These are phyloP conservation scores for Kurtzmaniella cleridarum DNA, from an alignment of 805 yeast genomes.

Conservation along the genomic window DNA sequence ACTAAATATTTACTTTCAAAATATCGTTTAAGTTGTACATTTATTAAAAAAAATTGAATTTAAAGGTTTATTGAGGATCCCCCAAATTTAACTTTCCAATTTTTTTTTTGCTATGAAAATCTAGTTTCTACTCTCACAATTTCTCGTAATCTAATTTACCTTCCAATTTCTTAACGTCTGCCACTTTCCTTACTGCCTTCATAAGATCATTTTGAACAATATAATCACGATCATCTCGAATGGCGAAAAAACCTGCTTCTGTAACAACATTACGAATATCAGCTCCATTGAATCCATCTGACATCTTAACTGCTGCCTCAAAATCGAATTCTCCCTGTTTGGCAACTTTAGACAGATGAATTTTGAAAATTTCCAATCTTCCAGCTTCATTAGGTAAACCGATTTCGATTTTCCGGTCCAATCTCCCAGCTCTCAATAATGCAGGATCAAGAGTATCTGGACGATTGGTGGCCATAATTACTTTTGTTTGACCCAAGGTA, in stretches of 20 bases:
- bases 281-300: conserved; percentile 98
- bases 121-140: conserved; percentile 40
- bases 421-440: conserved; percentile 91
- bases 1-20: not conserved
- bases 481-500: conserved; percentile 92
- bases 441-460: conserved; percentile 99
- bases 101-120: not conserved
- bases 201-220: conserved; percentile 88
- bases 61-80: not conserved
- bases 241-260: conserved; percentile 98
- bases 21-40: not conserved
- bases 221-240: conserved; percentile 95
- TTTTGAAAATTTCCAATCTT: conserved; percentile 87
- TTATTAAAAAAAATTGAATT: not conserved
- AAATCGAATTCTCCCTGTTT: conserved; percentile 95
- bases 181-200: conserved; percentile 98
- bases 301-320: conserved; percentile 96
- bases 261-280: conserved; percentile 95
- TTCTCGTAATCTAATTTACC: conserved; percentile 95
- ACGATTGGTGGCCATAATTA: conserved; percentile 98
- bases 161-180: conserved; percentile 94
- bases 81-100: no score
- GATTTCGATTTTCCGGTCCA: conserved; percentile 94
- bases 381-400: conserved; percentile 96
- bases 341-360: conserved; percentile 78